Evolutionary conservation across 2,329 filamentous ascomycete genomes (phyloP).

Genomic region (Xylaria arbuscula): DNA sequence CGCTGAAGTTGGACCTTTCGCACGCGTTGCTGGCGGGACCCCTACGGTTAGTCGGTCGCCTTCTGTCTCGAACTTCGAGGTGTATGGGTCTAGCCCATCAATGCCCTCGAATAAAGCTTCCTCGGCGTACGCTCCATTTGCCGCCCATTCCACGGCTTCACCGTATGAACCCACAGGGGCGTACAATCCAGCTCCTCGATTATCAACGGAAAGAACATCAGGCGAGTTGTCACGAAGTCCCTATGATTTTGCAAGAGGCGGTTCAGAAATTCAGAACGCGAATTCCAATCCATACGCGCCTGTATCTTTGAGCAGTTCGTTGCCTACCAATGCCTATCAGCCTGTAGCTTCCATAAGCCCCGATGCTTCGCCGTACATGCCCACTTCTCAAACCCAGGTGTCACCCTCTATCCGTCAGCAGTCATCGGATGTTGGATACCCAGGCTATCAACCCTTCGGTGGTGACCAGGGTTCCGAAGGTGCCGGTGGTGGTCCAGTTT

Average conservation of each 20-base stretch:
- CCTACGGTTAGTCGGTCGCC: conserved; percentile 79
- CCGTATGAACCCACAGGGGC: conserved; percentile 53
- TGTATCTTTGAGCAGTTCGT: conserved; percentile 41
- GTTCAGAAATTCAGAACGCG: conserved; percentile 53
- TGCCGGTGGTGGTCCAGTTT: conserved; percentile 24
- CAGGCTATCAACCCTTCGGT: conserved; percentile 47
- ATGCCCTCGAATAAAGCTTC: conserved; percentile 57
- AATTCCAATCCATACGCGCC: conserved; percentile 52
- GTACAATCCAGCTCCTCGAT: conserved; percentile 51
- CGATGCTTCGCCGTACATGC: conserved; percentile 43
- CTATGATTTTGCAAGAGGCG: conserved; percentile 57
- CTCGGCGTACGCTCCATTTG: conserved; percentile 63
- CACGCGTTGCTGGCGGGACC: conserved; percentile 79
- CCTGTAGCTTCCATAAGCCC: conserved; percentile 38
- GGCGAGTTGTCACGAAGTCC: conserved; percentile 55
- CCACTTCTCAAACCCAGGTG: conserved; percentile 39
- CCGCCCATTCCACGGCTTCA: conserved; percentile 47
- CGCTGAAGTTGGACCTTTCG: conserved; percentile 80
- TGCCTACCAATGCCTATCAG: conserved; percentile 50
- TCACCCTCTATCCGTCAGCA: conserved; percentile 34
- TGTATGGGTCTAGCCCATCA: conserved; percentile 68
- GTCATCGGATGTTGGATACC: conserved; percentile 42
- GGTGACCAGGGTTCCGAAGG: conserved; percentile 35
- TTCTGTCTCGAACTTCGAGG: conserved; percentile 76
- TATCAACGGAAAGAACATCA: conserved; percentile 60